A percentile compares a stretch with the other conserved stretches of the same genome.
phyloP scores from a whole-genome alignment of 2,329 filamentous ascomycete species.

The Didymella segeticola region DNA sequence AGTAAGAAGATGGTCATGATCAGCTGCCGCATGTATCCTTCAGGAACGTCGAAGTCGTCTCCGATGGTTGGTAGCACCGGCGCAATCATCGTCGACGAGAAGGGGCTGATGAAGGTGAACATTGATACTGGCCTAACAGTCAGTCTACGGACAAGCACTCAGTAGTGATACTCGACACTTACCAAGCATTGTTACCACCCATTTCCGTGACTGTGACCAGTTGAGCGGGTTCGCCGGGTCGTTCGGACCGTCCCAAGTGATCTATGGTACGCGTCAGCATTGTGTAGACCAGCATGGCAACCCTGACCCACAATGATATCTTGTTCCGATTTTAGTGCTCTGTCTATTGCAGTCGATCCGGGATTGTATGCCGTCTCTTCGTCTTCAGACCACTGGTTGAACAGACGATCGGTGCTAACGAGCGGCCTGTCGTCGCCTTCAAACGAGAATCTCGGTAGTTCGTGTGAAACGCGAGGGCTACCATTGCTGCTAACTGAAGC shows the following conservation, averaged over 20 bases:
- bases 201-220: slow-evolving; percentile 53
- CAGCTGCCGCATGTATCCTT: slow-evolving; percentile 38
- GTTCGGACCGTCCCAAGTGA: slow-evolving; percentile 55
- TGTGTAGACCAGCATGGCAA: neutral
- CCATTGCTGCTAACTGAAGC: slow-evolving; percentile 11
- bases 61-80: slow-evolving; percentile 41
- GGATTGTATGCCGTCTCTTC: slow-evolving; percentile 21
- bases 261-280: slow-evolving; percentile 24
- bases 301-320: slow-evolving; percentile 27
- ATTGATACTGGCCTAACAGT: slow-evolving; percentile 27
- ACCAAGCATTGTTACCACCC: slow-evolving; percentile 53
- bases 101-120: slow-evolving; percentile 49
- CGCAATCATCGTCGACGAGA: slow-evolving; percentile 49
- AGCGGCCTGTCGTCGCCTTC: slow-evolving; percentile 24
- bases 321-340: slow-evolving; percentile 11
- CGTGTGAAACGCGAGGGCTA: slow-evolving; percentile 6
- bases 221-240: slow-evolving; percentile 57
- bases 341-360: slow-evolving; percentile 10
- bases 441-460: slow-evolving; percentile 29
- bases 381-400: slow-evolving; percentile 22
- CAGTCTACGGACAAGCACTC: neutral
- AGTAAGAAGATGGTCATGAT: slow-evolving; percentile 48
- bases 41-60: slow-evolving; percentile 41
- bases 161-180: neutral
- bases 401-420: slow-evolving; percentile 31